Percentiles rank a stretch among this genome's conserved stretches.
Evolutionary conservation across 805 yeast genomes (phyloP).

Genomic region (Cyberlindnera maclurae): DNA sequence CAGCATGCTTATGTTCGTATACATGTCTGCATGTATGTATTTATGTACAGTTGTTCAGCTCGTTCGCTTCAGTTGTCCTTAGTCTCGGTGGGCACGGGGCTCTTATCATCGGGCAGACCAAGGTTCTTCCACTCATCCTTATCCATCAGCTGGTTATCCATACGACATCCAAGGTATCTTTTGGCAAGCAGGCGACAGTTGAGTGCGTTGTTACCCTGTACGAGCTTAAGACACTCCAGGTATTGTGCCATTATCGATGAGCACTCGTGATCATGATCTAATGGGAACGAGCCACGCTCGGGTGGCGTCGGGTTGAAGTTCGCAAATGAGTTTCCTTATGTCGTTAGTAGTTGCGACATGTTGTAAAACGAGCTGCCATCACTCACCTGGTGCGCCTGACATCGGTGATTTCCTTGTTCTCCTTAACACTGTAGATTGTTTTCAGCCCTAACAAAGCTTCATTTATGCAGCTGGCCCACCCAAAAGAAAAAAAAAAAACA

Average conservation of each 20-base stretch:
- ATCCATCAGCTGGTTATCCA: slow-evolving; percentile 70
- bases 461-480: no score
- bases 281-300: slow-evolving; percentile 91
- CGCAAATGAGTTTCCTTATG: slow-evolving; percentile 34
- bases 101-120: slow-evolving; percentile 50
- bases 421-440: no score
- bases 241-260: slow-evolving; percentile 67
- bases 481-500: no score
- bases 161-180: slow-evolving; percentile 74
- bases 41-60: background rate
- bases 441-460: no score
- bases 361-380: background rate
- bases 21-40: no score
- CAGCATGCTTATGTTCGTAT: no score
- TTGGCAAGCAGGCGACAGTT: slow-evolving; percentile 84
- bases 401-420: slow-evolving; percentile 1
- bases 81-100: background rate
- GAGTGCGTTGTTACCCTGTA: slow-evolving; percentile 81
- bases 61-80: background rate
- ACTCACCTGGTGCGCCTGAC: slow-evolving; percentile 17
- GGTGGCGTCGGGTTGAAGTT: slow-evolving; percentile 84
- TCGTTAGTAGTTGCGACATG: background rate
- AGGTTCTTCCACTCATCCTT: slow-evolving; percentile 51
- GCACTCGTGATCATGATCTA: slow-evolving; percentile 87
- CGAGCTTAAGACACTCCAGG: slow-evolving; percentile 68